Conservation (phyloP, 1,139 yeast species). For the Eremothecium gossypii region DNA sequence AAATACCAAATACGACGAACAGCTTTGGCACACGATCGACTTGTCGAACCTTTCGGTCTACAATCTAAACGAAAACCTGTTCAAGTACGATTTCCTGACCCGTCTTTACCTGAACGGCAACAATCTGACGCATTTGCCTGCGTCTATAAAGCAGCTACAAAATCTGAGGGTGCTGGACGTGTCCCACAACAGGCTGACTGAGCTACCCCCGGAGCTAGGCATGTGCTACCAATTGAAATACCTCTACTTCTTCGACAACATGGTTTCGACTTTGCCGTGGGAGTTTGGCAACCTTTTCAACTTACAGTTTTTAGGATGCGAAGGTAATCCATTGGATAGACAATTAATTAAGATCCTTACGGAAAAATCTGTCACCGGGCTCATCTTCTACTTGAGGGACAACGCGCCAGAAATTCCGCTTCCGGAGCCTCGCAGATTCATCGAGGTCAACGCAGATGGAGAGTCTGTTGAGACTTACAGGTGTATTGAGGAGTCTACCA, state of each 20-base stretch:
- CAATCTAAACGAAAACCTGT: constrained; percentile 60
- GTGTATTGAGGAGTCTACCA: constrained; percentile 30
- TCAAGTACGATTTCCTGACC: constrained; percentile 77
- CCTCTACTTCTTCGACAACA: constrained; percentile 81
- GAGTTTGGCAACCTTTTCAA: constrained; percentile 84
- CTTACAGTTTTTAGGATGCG: constrained; percentile 79
- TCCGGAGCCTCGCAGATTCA: constrained; percentile 76
- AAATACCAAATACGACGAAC: constrained; percentile 49
- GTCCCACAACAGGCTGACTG: constrained; percentile 63
- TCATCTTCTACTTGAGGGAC: constrained; percentile 74
- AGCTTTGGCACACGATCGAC: constrained; percentile 92
- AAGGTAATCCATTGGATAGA: constrained; percentile 80
- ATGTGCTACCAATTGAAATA: constrained; percentile 71
- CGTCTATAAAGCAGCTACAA: constrained; percentile 56
- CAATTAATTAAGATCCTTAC: constrained; percentile 59
- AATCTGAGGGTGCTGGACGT: constrained; percentile 79
- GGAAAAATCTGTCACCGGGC: constrained; percentile 77
- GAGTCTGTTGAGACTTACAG: constrained; percentile 40
- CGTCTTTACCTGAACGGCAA: constrained; percentile 84
- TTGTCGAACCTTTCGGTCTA: constrained; percentile 81
- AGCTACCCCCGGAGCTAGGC: constrained; percentile 77
- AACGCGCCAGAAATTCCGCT: constrained; percentile 57
- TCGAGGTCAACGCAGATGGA: constrained; percentile 67
- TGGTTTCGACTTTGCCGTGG: constrained; percentile 62
- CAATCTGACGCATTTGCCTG: constrained; percentile 59